phyloP scores from a whole-genome alignment of 768 basidiomycete genomes.

The Boletus tomentosulus region DNA sequence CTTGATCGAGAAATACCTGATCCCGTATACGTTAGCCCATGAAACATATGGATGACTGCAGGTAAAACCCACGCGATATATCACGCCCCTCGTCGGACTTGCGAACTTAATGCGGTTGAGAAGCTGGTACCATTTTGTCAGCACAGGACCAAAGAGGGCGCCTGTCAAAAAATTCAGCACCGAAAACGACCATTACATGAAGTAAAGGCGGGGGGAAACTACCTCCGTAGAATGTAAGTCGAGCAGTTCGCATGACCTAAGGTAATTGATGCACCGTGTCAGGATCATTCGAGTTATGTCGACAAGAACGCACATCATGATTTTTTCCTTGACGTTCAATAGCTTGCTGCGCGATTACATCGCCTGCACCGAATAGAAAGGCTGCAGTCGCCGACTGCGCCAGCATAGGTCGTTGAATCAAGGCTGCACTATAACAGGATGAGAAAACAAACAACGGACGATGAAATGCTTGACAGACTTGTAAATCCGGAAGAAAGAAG shows the following conservation, averaged over 20 bases:
- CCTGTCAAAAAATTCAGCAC: conserved; percentile 32
- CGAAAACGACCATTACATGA: neutral
- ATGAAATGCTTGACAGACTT: conserved; percentile 28
- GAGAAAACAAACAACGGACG: neutral
- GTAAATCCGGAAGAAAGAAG: conserved; percentile 42
- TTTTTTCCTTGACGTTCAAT: conserved; percentile 67
- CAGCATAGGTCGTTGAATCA: conserved; percentile 59
- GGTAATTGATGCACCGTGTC: neutral
- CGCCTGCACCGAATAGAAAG: conserved; percentile 68
- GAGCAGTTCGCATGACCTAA: conserved; percentile 57
- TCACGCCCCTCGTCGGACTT: conserved; percentile 51
- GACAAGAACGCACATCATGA: conserved; percentile 61
- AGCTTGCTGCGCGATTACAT: conserved; percentile 81
- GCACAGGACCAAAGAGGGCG: conserved; percentile 71
- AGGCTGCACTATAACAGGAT: conserved; percentile 42
- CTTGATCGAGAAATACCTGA: conserved; percentile 82
- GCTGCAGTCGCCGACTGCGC: conserved; percentile 63
- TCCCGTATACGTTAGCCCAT: neutral
- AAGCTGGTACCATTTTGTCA: conserved; percentile 79
- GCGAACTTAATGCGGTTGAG: conserved; percentile 69
- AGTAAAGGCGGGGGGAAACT: neutral
- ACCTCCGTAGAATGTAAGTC: conserved; percentile 75
- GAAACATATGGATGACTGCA: neutral
- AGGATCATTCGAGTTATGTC: neutral
- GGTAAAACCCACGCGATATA: conserved; percentile 51